Base-by-base conservation (phyloP, 2,329 filamentous ascomycete genomes). In the Claviceps quebecensis region DNA sequence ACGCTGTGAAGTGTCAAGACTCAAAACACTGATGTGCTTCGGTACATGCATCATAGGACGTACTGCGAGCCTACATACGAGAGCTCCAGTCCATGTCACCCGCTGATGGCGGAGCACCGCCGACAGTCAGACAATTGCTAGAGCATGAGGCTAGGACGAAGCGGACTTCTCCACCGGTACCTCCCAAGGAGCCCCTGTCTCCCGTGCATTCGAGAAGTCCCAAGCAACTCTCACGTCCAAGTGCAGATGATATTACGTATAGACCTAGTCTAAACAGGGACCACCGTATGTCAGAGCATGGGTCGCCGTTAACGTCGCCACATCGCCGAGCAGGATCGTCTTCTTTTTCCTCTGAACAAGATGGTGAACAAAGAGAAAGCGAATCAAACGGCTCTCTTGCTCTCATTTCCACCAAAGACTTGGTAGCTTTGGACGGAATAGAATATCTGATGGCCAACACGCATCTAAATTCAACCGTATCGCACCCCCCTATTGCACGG, bases 11-110 rank as follows among this genome's bases (percentile, higher is more conserved):
- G 16, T 9, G 4, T 36, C 29, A 29, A 36, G 16, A 13, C n/a
- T 49, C n/a, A 45, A 17, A 8, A 38, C 17, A 9, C 14, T 17
- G 29, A 5, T 26, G 14, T 29, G 29, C 29, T 34, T 11, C 3
- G 29, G 29, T 34, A 34, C 29, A 34, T 34, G 4, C 17, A 23
- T 17, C 11, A 52, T 52, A 82, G 79, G 76, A 80, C 56, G 69
- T 80, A 9, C 64, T 81, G 23, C 71, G 77, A 54, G 77, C 78
- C 19, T 81, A 83, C 58, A 80, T 83, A 43, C 75, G 76, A 38
- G 74, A 79, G 58, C 71, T 82, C 54, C 75, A 80, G 55, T 71
- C 76, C 41, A 68, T 73, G 51, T 67, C 68, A 38, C 62, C 64
- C n/a, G 60, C 66, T 13, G 68, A 69, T 40, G 69, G 67, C 22